A percentile compares a stretch with the other conserved stretches of the same genome.
Evolutionary conservation across 1,284 basidiomycete genomes (phyloP).

Genomic region (Flammula alnicola): DNA sequence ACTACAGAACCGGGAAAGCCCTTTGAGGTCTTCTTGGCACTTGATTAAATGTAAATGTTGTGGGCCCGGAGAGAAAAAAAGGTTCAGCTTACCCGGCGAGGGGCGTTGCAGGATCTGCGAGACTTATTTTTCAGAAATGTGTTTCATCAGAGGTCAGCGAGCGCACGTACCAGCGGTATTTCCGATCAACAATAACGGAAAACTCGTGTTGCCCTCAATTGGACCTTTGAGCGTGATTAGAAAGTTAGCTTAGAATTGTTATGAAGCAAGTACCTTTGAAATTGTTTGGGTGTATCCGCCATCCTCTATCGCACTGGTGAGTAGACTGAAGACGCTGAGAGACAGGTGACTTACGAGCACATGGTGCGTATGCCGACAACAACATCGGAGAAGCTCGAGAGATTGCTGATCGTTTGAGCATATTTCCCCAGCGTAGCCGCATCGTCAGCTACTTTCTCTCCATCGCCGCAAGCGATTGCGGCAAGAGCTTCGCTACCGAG

Average conservation of each 20-base stretch:
- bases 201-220: conserved; percentile 38
- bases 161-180: conserved; percentile 31
- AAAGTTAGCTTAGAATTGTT: neutral
- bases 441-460: conserved; percentile 27
- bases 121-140: neutral
- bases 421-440: conserved; percentile 32
- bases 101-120: conserved; percentile 43
- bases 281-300: conserved; percentile 32
- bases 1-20: conserved; percentile 40
- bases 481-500: neutral
- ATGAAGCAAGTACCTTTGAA: conserved; percentile 32
- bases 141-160: neutral
- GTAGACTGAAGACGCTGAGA: neutral
- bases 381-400: conserved; percentile 35
- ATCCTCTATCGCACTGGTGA: conserved; percentile 26
- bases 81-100: conserved; percentile 19
- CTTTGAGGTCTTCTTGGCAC: conserved; percentile 40
- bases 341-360: conserved; percentile 32
- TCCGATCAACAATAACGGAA: conserved; percentile 40
- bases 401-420: conserved; percentile 23
- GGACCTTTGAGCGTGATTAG: conserved; percentile 31
- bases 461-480: conserved; percentile 8
- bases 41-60: conserved; percentile 18
- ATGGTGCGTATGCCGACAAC: conserved; percentile 27
- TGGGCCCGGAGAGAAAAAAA: neutral